These are phyloP conservation scores for Saturnispora zaruensis DNA, from an alignment of 805 yeast species.

Conservation along the genomic window DNA sequence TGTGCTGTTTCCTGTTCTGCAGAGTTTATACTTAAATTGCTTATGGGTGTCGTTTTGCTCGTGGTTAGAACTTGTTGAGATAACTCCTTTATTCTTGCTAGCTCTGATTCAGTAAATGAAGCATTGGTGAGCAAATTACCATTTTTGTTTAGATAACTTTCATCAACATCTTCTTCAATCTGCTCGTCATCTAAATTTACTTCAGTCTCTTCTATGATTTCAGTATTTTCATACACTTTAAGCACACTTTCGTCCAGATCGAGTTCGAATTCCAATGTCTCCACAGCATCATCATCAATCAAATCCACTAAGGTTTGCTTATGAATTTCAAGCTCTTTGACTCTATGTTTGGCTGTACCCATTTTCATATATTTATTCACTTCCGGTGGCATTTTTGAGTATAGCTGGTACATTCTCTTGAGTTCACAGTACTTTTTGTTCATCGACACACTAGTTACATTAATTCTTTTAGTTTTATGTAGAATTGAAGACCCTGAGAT, in stretches of 20 bases:
- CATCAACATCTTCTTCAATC: not conserved
- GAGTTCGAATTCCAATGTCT: slow-evolving; percentile 6
- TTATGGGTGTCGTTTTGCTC: no score
- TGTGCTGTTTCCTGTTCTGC: no score
- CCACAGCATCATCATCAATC: not conserved
- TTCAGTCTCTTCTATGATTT: not conserved
- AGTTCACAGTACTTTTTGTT: slow-evolving; percentile 60
- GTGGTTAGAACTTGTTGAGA: no score
- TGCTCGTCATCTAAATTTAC: not conserved
- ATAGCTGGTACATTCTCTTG: slow-evolving; percentile 43
- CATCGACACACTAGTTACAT: slow-evolving; percentile 54
- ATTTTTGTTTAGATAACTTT: not conserved
- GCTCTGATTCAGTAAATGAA: not conserved
- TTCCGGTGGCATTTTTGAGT: slow-evolving; percentile 26
- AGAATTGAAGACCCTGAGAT: not conserved
- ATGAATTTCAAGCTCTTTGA: slow-evolving; percentile 42
- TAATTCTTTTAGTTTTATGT: slow-evolving; percentile 28
- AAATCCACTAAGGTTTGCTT: slow-evolving; percentile 17
- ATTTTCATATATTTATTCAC: slow-evolving; percentile 34
- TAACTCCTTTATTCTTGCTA: not conserved
- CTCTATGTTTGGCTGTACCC: slow-evolving; percentile 42
- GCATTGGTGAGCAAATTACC: not conserved
- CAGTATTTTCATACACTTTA: not conserved
- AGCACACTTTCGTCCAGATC: slow-evolving; percentile 3
- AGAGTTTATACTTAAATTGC: no score